phyloP scores from a whole-genome alignment of 768 basidiomycete genomes.

The Rubroboletus satanas region DNA sequence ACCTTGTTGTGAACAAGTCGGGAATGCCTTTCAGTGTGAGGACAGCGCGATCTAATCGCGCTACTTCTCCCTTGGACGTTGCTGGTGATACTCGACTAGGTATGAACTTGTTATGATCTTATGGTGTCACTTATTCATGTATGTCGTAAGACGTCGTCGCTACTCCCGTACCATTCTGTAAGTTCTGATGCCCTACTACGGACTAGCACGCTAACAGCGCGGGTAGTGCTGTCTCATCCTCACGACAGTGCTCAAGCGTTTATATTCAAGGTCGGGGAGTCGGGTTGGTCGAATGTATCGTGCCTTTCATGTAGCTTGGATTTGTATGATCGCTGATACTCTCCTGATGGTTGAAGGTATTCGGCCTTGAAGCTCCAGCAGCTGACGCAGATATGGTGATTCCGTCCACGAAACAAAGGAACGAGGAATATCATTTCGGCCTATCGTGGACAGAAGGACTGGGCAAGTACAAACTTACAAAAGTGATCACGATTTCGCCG shows the following conservation, averaged over 20 bases:
- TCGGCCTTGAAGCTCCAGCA: conserved; percentile 87
- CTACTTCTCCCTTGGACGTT: conserved; percentile 66
- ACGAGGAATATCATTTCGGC: conserved; percentile 75
- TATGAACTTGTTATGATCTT: conserved; percentile 25
- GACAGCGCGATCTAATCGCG: conserved; percentile 56
- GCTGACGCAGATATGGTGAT: conserved; percentile 85
- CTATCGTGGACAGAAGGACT: conserved; percentile 89
- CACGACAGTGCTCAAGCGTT: conserved; percentile 80
- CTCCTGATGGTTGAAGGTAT: conserved; percentile 41
- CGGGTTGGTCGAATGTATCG: conserved; percentile 82
- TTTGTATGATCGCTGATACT: conserved; percentile 3
- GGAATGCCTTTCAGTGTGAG: conserved; percentile 75
- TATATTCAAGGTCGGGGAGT: conserved; percentile 74
- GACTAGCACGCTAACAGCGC: conserved; percentile 4
- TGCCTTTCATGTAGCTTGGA: conserved; percentile 3
- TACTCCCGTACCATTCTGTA: conserved; percentile 74
- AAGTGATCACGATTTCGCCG: conserved; percentile 88
- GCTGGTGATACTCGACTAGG: conserved; percentile 77
- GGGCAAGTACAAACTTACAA: conserved; percentile 96
- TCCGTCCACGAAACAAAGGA: conserved; percentile 54
- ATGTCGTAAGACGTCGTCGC: conserved; percentile 41
- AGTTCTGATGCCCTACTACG: conserved; percentile 31
- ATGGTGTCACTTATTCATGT: conserved; percentile 16
- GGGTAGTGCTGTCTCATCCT: conserved; percentile 80
- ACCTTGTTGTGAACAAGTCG: conserved; percentile 89